Base-by-base conservation (phyloP, 2,329 filamentous ascomycete species). In the Nemania diffusa region DNA sequence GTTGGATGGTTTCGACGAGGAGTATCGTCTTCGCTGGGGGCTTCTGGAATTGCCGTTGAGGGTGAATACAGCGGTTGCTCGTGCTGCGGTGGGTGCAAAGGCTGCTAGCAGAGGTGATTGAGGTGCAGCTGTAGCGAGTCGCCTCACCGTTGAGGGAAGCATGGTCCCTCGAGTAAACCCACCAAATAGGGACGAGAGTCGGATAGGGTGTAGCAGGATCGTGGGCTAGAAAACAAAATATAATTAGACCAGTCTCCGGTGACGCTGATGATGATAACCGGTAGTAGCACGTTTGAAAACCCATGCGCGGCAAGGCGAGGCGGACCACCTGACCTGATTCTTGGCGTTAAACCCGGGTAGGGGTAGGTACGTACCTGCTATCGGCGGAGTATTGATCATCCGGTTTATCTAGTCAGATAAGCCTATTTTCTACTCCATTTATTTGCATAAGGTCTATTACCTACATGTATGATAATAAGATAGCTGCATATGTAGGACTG, bases 1-100 rank as follows among this genome's bases (percentile, higher is more conserved):
- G 72, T 84, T 85, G 42, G 86, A 88, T n/a, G 87, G 86, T 76
- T 89, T 89, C 37, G 87, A 89, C 32, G 87, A 89, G 11, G 87
- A 89, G 73, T 82, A 87, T 71, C 87, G 82, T 73, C 77, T 70
- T 64, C 85, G 81, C 78, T 87, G 86, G 72, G 85, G 84, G 68
- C 78, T 73, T 62, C 62, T 76, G 61, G 80, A 77, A 69, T 78
- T 74, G 72, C 81, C 78, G 72, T 81, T 71, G 67, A 79, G 73
- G 62, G 74, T 69, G 71, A 79, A 67, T 64, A 79, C 74, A 64
- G 79, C 75, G 57, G 78, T 74, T 52, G 78, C 76, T 73, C 81
- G 82, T 69, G 83, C 72, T 61, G 79, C 78, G 51, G 81, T 74
- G 53, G 81, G 78, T 71, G 79, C 77, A 66, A 86, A 73, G 65